Percentiles rank a stretch among this genome's conserved stretches.
phyloP scores from a whole-genome alignment of 139 green algal species.

The Asterochloris sp. region DNA sequence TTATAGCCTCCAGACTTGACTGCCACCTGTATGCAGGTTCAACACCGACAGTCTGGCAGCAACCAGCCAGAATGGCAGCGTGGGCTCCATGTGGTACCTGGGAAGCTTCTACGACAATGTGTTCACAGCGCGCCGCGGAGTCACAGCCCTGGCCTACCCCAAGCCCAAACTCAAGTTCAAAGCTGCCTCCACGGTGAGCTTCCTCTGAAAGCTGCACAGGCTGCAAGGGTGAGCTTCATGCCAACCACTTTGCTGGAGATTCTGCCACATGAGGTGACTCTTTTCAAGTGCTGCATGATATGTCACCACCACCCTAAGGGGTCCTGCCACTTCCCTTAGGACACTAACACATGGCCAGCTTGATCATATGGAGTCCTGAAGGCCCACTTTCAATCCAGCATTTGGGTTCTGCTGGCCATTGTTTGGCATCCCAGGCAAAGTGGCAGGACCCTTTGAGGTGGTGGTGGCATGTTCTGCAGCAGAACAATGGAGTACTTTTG shows the following conservation, averaged over 20 bases:
- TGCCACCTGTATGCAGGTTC: constrained; percentile 23
- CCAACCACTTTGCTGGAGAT: not conserved
- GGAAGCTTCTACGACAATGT: constrained; percentile 68
- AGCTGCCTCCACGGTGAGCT: constrained; percentile 3
- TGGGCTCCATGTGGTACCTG: constrained; percentile 38
- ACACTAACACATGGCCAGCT: too few species aligned
- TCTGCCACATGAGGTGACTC: constrained; percentile 4
- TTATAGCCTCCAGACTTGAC: not conserved
- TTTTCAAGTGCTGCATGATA: not conserved
- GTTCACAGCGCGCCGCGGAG: constrained; percentile 6
- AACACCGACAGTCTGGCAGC: constrained; percentile 29
- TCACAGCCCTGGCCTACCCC: constrained; percentile 60
- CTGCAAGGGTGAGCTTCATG: not conserved
- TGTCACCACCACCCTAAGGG: not conserved
- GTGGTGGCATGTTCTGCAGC: not conserved
- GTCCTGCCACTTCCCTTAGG: too few species aligned
- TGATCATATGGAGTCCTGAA: too few species aligned
- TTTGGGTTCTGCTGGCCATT: too few species aligned
- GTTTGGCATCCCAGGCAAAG: too few species aligned
- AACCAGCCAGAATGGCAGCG: constrained; percentile 19
- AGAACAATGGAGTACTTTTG: constrained; percentile 21
- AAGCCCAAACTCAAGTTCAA: constrained; percentile 83
- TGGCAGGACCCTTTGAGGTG: not conserved
- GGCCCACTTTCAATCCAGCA: too few species aligned
- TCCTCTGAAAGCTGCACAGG: not conserved